Percentiles rank a stretch among this genome's conserved stretches.
phyloP scores from a whole-genome alignment of 148 eudicot species.

The Amaranthus cruentus region DNA sequence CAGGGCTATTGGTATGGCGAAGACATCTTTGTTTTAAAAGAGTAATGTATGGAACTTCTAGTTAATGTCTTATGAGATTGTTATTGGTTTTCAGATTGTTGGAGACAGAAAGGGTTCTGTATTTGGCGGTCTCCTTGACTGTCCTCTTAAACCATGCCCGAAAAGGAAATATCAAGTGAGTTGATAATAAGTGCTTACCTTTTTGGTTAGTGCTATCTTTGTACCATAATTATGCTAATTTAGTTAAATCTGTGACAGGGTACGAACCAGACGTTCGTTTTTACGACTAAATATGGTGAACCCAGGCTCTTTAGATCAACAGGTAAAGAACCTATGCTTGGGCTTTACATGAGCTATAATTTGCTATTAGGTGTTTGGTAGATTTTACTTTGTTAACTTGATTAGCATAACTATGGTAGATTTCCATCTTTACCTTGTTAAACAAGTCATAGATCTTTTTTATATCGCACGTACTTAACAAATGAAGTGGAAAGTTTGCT shows the following conservation, averaged over 20 bases:
- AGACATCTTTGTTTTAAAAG: neutral
- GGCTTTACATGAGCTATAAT: neutral
- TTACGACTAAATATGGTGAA: slow-evolving; percentile 82
- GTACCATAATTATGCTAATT: slow-evolving; percentile 12
- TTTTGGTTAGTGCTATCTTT: neutral
- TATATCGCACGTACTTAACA: too few relatives aligned
- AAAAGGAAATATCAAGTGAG: slow-evolving; percentile 94
- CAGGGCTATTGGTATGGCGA: slow-evolving; percentile 75
- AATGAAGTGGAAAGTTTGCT: too few relatives aligned
- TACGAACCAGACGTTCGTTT: slow-evolving; percentile 79
- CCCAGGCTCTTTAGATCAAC: slow-evolving; percentile 91
- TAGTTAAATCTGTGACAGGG: slow-evolving; percentile 50
- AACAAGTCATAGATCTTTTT: too few relatives aligned
- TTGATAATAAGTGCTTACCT: neutral
- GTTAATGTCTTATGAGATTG: neutral
- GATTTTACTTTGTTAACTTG: neutral
- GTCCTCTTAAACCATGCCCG: slow-evolving; percentile 75
- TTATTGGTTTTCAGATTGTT: slow-evolving; percentile 46
- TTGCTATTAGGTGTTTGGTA: neutral
- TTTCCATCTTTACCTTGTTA: too few relatives aligned
- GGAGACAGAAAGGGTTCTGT: slow-evolving; percentile 91
- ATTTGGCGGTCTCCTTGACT: slow-evolving; percentile 86
- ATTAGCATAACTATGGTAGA: too few relatives aligned
- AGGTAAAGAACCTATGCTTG: slow-evolving; percentile 43
- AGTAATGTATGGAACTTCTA: slow-evolving; percentile 3